These are phyloP conservation scores for Polygonum aviculare DNA, from an alignment of 148 eudicot genomes.

Conservation along the genomic window DNA sequence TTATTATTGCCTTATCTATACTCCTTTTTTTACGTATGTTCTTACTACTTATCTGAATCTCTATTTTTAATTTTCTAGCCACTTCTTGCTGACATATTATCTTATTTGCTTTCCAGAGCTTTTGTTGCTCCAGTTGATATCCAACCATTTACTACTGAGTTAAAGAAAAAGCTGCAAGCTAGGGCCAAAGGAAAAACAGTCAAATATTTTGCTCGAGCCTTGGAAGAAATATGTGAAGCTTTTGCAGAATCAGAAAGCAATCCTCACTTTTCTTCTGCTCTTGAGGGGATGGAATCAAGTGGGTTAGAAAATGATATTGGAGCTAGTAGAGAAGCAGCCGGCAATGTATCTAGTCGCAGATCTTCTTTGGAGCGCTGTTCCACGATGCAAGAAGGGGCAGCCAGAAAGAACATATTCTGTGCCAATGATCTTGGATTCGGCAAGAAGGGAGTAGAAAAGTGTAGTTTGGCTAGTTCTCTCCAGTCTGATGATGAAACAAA, in stretches of 20 bases:
- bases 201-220: slow-evolving; percentile 68
- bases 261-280: slow-evolving; percentile 25
- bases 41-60: background rate
- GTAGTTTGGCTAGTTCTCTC: slow-evolving; percentile 2
- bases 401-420: slow-evolving; percentile 11
- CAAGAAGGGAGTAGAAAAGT: background rate
- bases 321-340: slow-evolving; percentile 19
- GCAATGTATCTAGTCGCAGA: slow-evolving; percentile 19
- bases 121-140: slow-evolving; percentile 83
- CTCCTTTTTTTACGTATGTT: background rate
- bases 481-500: slow-evolving; percentile 14
- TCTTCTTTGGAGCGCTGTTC: slow-evolving; percentile 30
- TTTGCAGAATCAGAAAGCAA: slow-evolving; percentile 42
- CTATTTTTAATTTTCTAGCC: background rate
- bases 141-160: slow-evolving; percentile 70
- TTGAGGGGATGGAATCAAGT: slow-evolving; percentile 30
- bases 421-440: background rate
- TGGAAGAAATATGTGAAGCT: slow-evolving; percentile 78
- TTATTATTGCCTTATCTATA: background rate
- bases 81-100: background rate
- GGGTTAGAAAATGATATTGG: slow-evolving; percentile 22
- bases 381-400: slow-evolving; percentile 19
- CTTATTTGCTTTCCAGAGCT: slow-evolving; percentile 44
- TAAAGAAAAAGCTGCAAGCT: slow-evolving; percentile 49
- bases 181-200: slow-evolving; percentile 72